phyloP scores from a whole-genome alignment of 805 yeast genomes.

The Komagataella pseudopastoris region DNA sequence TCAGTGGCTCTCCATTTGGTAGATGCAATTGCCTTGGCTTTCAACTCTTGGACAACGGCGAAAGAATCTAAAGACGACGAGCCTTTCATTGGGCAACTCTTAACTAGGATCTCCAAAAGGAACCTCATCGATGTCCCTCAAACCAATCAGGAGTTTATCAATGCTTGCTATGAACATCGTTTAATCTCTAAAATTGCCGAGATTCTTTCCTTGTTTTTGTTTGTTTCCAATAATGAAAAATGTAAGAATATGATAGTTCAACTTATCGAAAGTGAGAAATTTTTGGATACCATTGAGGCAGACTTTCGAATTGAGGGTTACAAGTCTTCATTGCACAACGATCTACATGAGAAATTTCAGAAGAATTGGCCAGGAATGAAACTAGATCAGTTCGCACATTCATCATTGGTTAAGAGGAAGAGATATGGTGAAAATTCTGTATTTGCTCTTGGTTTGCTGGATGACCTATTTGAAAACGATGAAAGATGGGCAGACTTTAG shows the following conservation, averaged over 20 bases:
- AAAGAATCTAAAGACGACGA: constrained; percentile 37
- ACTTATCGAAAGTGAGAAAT: constrained; percentile 22
- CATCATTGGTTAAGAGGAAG: constrained; percentile 29
- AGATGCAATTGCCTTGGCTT: constrained; percentile 62
- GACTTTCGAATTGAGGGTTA: constrained; percentile 19
- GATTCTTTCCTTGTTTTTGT: constrained; percentile 58
- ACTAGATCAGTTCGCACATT: constrained; percentile 37
- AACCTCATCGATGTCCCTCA: constrained; percentile 3
- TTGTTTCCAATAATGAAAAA: constrained; percentile 34
- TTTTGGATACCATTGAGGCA: constrained; percentile 16
- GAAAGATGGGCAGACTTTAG: constrained; percentile 34
- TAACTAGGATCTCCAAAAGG: constrained; percentile 9
- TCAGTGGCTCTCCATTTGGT: constrained; percentile 53
- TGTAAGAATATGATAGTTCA: constrained; percentile 26
- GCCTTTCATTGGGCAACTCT: constrained; percentile 26
- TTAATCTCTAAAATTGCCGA: constrained; percentile 60
- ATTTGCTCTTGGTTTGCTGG: constrained; percentile 53
- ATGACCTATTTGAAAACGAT: constrained; percentile 33
- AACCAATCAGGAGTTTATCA: constrained; percentile 13
- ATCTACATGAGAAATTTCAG: constrained; percentile 30
- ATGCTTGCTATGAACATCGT: constrained; percentile 38
- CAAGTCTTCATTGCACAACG: constrained; percentile 10
- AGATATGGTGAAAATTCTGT: constrained; percentile 38
- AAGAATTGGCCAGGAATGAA: constrained; percentile 28
- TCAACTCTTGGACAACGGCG: constrained; percentile 65